phyloP scores from a whole-genome alignment of 2,329 filamentous ascomycete species.

The Aureobasidium sp. region DNA sequence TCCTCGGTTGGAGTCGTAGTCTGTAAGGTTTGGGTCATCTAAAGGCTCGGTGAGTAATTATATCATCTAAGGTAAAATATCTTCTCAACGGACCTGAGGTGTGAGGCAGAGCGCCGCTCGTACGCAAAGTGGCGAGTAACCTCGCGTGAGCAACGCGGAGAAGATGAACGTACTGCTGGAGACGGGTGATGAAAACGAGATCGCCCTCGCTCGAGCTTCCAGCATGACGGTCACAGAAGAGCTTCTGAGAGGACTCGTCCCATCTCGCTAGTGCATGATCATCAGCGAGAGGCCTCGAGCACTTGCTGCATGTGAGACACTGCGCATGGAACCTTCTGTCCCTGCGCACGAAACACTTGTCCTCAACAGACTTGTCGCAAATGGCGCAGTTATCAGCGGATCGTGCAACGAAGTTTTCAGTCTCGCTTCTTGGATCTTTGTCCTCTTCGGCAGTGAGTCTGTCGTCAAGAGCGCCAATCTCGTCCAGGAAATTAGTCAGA shows the following conservation, averaged over 20 bases:
- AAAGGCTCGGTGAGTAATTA: slow-evolving; percentile 18
- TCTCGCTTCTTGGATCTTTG: slow-evolving; percentile 35
- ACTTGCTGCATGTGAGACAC: slow-evolving; percentile 66
- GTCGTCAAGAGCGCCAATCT: slow-evolving; percentile 75
- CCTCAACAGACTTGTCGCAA: slow-evolving; percentile 85
- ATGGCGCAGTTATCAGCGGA: slow-evolving; percentile 67
- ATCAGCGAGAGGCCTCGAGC: slow-evolving; percentile 64
- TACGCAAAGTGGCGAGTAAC: slow-evolving; percentile 77
- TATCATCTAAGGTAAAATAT: slow-evolving; percentile 13
- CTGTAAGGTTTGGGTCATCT: slow-evolving; percentile 63
- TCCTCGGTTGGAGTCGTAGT: slow-evolving; percentile 61
- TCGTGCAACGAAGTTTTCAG: slow-evolving; percentile 38
- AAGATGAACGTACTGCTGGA: slow-evolving; percentile 92
- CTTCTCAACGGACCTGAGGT: slow-evolving; percentile 49
- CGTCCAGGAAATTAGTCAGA: slow-evolving; percentile 73
- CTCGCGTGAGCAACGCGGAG: slow-evolving; percentile 85
- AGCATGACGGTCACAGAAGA: slow-evolving; percentile 55
- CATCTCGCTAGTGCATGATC: slow-evolving; percentile 64
- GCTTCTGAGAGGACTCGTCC: slow-evolving; percentile 58
- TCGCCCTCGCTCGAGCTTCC: slow-evolving; percentile 49
- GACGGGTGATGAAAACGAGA: slow-evolving; percentile 71
- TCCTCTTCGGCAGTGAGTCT: slow-evolving; percentile 63
- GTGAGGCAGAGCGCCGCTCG: slow-evolving; percentile 71
- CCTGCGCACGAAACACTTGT: slow-evolving; percentile 74
- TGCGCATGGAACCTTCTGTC: slow-evolving; percentile 76